These are phyloP conservation scores for Peniophora sp. DNA, from an alignment of 1,284 basidiomycete genomes.

Conservation along the genomic window DNA sequence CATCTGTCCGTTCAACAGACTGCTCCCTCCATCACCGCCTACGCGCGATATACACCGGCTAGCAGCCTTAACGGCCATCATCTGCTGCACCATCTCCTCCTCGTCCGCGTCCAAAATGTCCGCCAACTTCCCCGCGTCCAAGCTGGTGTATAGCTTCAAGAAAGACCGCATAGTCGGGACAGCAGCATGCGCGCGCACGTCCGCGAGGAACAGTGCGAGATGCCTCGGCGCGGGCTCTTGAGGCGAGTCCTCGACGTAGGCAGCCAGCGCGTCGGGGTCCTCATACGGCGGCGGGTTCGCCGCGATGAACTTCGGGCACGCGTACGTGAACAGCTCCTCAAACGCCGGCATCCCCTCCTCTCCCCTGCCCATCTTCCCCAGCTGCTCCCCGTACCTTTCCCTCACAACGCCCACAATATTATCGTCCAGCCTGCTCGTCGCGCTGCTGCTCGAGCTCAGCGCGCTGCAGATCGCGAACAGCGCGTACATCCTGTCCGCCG, in stretches of 20 bases:
- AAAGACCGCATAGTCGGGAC: slow-evolving; percentile 87
- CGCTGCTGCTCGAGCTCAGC: slow-evolving; percentile 59
- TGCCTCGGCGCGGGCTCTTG: slow-evolving; percentile 82
- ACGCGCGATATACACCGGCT: slow-evolving; percentile 68
- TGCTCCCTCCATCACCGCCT: slow-evolving; percentile 28
- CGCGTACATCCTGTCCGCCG: slow-evolving; percentile 96
- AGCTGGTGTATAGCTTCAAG: slow-evolving; percentile 91
- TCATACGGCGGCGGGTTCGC: slow-evolving; percentile 94
- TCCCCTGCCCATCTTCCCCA: slow-evolving; percentile 76
- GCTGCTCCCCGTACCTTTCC: slow-evolving; percentile 91
- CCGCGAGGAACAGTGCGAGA: slow-evolving; percentile 74
- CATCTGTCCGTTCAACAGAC: slow-evolving; percentile 80
- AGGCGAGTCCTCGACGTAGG: slow-evolving; percentile 39
- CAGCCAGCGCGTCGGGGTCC: slow-evolving; percentile 59
- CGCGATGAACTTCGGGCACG: slow-evolving; percentile 95
- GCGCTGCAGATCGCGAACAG: slow-evolving; percentile 91
- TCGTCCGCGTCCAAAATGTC: slow-evolving; percentile 86
- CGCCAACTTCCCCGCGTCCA: slow-evolving; percentile 88
- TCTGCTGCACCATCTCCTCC: slow-evolving; percentile 91
- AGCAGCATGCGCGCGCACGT: slow-evolving; percentile 69
- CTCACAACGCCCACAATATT: slow-evolving; percentile 90
- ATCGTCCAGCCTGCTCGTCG: slow-evolving; percentile 88
- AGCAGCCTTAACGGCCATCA: slow-evolving; percentile 94
- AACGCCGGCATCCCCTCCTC: slow-evolving; percentile 78
- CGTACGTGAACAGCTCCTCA: slow-evolving; percentile 91